These are phyloP conservation scores for Parasitella parasitica DNA, from an alignment of 371 early-diverging fungal genomes.

Conservation along the genomic window DNA sequence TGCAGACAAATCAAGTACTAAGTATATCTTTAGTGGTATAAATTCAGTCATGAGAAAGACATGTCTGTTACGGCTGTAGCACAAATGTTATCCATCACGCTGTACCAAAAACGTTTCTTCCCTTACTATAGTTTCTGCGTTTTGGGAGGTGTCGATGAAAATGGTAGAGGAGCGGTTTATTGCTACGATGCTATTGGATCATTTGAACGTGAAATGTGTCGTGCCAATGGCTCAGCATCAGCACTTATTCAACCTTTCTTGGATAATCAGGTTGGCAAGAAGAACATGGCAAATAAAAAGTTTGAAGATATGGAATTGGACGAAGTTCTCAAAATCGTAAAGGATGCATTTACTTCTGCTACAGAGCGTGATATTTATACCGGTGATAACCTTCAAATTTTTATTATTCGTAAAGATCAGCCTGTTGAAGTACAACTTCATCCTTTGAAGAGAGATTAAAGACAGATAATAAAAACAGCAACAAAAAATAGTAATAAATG, in stretches of 20 bases:
- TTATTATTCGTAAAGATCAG: slow-evolving; percentile 74
- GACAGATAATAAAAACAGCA: too few species aligned
- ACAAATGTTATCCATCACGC: slow-evolving; percentile 91
- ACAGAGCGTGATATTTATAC: slow-evolving; percentile 99
- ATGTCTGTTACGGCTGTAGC: slow-evolving; percentile 91
- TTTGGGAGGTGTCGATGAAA: slow-evolving; percentile 90
- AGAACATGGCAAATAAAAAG: slow-evolving; percentile 59
- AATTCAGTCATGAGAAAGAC: slow-evolving; percentile 86
- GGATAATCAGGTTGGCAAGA: slow-evolving; percentile 90
- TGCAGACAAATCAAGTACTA: neutral
- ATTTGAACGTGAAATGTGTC: slow-evolving; percentile 80
- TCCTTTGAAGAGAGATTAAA: slow-evolving; percentile 83
- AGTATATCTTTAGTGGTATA: slow-evolving; percentile 72
- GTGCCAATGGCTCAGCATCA: slow-evolving; percentile 90
- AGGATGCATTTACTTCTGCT: slow-evolving; percentile 97
- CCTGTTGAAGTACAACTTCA: slow-evolving; percentile 75
- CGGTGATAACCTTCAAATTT: slow-evolving; percentile 97
- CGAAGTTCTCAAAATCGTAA: slow-evolving; percentile 78
- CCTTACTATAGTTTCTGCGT: slow-evolving; percentile 96
- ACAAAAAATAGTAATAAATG: neutral
- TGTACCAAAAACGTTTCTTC: slow-evolving; percentile 97
- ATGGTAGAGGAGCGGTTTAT: slow-evolving; percentile 91
- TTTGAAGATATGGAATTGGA: slow-evolving; percentile 57
- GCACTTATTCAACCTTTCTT: slow-evolving; percentile 97
- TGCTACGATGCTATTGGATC: slow-evolving; percentile 98